Percentiles rank a stretch among this genome's conserved stretches.
Conservation (phyloP, 2,329 filamentous ascomycete genomes). For the Clarireedia sp. region DNA sequence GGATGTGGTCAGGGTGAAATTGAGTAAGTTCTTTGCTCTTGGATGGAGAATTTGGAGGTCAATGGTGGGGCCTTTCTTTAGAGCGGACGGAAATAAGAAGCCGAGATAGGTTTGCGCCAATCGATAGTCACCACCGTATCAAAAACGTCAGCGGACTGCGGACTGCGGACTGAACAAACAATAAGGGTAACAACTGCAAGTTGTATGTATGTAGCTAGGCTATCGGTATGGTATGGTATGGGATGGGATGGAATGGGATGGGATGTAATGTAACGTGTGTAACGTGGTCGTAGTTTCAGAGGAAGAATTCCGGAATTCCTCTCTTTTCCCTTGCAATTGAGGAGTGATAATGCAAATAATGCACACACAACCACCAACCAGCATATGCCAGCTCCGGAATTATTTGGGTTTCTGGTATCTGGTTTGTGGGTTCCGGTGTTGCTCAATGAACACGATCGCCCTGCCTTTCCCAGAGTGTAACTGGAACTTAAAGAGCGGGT, state of each 20-base stretch:
- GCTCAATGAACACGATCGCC: no score
- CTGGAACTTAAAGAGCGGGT: no score
- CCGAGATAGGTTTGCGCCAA: not conserved
- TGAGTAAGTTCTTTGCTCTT: constrained; percentile 4
- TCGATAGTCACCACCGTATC: not conserved
- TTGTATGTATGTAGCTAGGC: not conserved
- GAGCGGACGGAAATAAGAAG: constrained; percentile 1
- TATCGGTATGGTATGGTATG: not conserved
- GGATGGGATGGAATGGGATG: not conserved
- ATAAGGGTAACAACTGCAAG: not conserved
- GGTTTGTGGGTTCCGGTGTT: no score
- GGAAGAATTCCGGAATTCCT: not conserved
- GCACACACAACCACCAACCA: not conserved
- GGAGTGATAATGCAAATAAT: not conserved
- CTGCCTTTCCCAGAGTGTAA: no score
- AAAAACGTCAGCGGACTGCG: not conserved
- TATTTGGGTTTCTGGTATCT: no score
- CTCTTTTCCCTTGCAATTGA: no score
- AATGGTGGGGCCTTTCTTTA: constrained; percentile 14
- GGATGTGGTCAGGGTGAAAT: constrained; percentile 5
- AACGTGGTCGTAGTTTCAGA: not conserved
- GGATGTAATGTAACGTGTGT: not conserved
- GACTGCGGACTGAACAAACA: no score
- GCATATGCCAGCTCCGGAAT: no score
- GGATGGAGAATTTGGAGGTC: constrained; percentile 12